Base-by-base conservation (phyloP, 2,329 filamentous ascomycete species). In the Incumbomyces delicatus region DNA sequence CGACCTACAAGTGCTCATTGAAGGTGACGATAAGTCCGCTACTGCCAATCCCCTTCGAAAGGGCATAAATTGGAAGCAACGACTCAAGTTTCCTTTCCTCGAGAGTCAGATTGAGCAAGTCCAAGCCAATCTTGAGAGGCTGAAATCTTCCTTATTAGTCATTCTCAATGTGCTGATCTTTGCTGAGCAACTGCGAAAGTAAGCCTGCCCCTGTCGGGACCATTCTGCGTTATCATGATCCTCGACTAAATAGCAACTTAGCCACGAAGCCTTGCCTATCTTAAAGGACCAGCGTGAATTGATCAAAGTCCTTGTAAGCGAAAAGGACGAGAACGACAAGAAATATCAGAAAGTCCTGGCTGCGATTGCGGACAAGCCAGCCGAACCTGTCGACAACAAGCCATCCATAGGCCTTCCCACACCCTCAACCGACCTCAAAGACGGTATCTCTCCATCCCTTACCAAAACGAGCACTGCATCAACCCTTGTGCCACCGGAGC, bases 221-320 rank as follows among this genome's bases (percentile, higher is more conserved):
- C n/a, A n/a, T n/a, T n/a, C n/a, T n/a, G n/a, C n/a, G n/a, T n/a
- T n/a, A n/a, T n/a, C n/a, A n/a, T n/a, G n/a, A n/a, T n/a, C n/a
- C n/a, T n/a, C n/a, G n/a, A n/a, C n/a, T n/a, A n/a, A n/a, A n/a
- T 43, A 36, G 35, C 14, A 20, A 12, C 12, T n/a, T 8, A 44
- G 32, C 20, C 33, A 13, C 13, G 42, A 45, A 30, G 33, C 42
- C n/a, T 31, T 38, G n/a, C 42, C 33, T 4, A 37, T 38, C n/a
- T 20, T 45, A 10, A 54, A 40, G 52, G 55, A 55, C 29, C 30
- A 39, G 18, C 34, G 34, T 40, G 33, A 41, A 67, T 67, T 72
- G 67, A 76, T 72, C 68, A 66, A 59, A 58, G 53, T 49, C 42
- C 56, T 57, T 53, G 58, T 57, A 58, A 68, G 70, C 67, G 68